Percentiles rank a stretch among this genome's conserved stretches.
Conservation (phyloP, 176 grass and related monocot species). For the Pontederia paniculata region DNA sequence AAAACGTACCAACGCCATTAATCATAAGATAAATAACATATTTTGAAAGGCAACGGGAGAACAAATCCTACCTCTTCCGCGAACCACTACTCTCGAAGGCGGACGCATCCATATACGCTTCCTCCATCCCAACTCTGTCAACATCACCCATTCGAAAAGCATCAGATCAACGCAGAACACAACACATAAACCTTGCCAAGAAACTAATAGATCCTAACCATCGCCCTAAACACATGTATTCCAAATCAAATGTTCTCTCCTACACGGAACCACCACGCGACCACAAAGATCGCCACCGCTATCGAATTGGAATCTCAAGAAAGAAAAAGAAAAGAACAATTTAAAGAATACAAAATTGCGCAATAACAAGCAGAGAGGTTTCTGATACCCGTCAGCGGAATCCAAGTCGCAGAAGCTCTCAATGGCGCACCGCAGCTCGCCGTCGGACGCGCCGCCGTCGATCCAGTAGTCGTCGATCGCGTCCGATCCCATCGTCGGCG, state of each 20-base stretch:
- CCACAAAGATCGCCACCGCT: background rate
- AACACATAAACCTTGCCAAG: no score
- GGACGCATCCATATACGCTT: slow-evolving; percentile 18
- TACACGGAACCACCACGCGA: background rate
- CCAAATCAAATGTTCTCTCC: background rate
- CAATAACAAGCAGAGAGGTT: no score
- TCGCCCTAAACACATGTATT: no score
- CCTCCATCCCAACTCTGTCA: slow-evolving; percentile 26
- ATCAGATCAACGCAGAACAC: background rate
- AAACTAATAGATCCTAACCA: no score
- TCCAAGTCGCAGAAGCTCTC: slow-evolving; percentile 25
- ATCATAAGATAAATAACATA: background rate
- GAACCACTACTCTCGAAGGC: slow-evolving; percentile 10
- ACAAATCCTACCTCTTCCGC: slow-evolving; percentile 25
- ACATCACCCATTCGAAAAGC: background rate
- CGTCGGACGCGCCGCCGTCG: slow-evolving; percentile 24
- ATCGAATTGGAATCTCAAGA: background rate
- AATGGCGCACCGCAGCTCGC: slow-evolving; percentile 29
- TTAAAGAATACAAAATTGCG: no score
- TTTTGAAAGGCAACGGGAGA: background rate
- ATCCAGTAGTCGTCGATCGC: slow-evolving; percentile 41
- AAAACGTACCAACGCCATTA: no score
- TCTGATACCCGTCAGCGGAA: background rate
- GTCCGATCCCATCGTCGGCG: slow-evolving; percentile 26
- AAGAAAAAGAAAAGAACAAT: no score